Conservation (phyloP, 805 yeast species). For the Candida pseudofarinosa region DNA sequence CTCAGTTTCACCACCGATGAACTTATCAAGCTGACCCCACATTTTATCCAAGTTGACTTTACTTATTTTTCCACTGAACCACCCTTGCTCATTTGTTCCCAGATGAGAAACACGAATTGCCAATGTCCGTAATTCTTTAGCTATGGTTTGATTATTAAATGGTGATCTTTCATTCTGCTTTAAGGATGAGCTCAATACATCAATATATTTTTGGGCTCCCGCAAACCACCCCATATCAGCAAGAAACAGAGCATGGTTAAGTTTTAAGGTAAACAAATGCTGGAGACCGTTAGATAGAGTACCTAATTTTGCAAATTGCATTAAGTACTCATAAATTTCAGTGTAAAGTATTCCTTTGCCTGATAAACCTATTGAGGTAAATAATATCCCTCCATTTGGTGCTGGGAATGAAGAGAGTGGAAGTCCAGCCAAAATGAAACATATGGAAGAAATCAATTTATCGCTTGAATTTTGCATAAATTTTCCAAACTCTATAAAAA, state of each 20-base stretch:
- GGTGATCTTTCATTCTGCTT: slow-evolving; percentile 31
- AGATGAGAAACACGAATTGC: slow-evolving; percentile 45
- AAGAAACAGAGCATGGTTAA: slow-evolving; percentile 63
- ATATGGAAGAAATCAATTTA: slow-evolving; percentile 37
- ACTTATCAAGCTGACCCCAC: slow-evolving; percentile 87
- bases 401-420: slow-evolving; percentile 32
- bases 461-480: slow-evolving; percentile 33
- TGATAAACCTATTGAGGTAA: slow-evolving; percentile 37
- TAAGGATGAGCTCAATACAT: slow-evolving; percentile 36
- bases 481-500: slow-evolving; percentile 49
- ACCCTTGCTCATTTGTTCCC: slow-evolving; percentile 47
- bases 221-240: slow-evolving; percentile 60
- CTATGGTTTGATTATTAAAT: slow-evolving; percentile 17
- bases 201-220: slow-evolving; percentile 64
- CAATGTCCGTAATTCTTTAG: slow-evolving; percentile 33
- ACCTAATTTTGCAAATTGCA: slow-evolving; percentile 20
- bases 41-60: slow-evolving; percentile 74
- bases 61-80: slow-evolving; percentile 59
- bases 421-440: slow-evolving; percentile 45
- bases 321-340: slow-evolving; percentile 64
- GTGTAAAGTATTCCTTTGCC: slow-evolving; percentile 43
- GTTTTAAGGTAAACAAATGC: slow-evolving; percentile 56
- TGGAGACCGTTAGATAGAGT: slow-evolving; percentile 41
- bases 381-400: slow-evolving; percentile 27
- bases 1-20: slow-evolving; percentile 76